Evolutionary conservation across 805 yeast species (phyloP).

Genomic region (Candida cerambycidarum): DNA sequence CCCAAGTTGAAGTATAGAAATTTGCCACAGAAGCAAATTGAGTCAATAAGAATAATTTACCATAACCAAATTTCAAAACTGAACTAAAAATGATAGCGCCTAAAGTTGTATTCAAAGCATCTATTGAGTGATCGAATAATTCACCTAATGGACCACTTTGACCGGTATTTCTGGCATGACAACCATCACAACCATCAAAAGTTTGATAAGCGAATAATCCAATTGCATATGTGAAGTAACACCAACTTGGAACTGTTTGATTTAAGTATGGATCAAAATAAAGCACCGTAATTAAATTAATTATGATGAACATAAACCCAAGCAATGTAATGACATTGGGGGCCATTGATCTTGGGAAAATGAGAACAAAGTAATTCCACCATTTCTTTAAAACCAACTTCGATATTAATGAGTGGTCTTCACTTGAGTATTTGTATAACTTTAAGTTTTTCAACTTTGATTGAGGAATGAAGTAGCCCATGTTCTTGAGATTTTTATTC

Average conservation of each 20-base stretch:
- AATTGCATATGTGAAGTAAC: conserved; percentile 71
- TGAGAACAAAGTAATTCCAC: conserved; percentile 69
- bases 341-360: conserved; percentile 87
- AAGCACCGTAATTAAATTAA: conserved; percentile 63
- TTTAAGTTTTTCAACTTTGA: conserved; percentile 51
- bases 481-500: conserved; percentile 19
- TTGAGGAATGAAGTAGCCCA: conserved; percentile 68
- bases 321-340: conserved; percentile 86
- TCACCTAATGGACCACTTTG: conserved; percentile 94
- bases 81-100: conserved; percentile 74
- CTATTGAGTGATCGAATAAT: conserved; percentile 85
- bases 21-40: conserved; percentile 77
- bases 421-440: conserved; percentile 67
- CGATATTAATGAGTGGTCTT: conserved; percentile 78
- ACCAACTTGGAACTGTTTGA: conserved; percentile 68
- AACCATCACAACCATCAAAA: conserved; percentile 94
- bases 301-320: conserved; percentile 71
- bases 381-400: conserved; percentile 76
- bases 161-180: conserved; percentile 94
- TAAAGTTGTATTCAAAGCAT: conserved; percentile 74
- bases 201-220: conserved; percentile 91
- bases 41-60: conserved; percentile 57
- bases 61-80: conserved; percentile 73
- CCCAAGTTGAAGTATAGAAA: conserved; percentile 93
- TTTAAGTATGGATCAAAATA: conserved; percentile 70